Evolutionary conservation across 2,329 filamentous ascomycete species (phyloP).

Genomic region (Penicillium sp.): DNA sequence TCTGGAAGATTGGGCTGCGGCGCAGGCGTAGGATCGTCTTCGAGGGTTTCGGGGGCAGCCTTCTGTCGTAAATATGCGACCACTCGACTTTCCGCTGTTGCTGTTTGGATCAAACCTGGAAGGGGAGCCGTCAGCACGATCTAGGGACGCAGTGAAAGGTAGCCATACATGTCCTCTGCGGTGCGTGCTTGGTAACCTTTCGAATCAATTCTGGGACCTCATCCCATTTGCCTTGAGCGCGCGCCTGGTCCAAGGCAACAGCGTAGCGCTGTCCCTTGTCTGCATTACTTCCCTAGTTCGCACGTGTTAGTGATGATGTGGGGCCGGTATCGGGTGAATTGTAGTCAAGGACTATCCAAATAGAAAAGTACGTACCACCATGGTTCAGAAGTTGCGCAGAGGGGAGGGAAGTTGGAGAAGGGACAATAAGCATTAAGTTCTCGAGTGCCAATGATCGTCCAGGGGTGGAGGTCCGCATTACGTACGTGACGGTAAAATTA

Average conservation of each 20-base stretch:
- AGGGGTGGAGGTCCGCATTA: slow-evolving; percentile 18
- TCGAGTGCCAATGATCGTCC: slow-evolving; percentile 21
- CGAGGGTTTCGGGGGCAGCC: slow-evolving; percentile 22
- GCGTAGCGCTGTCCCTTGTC: slow-evolving; percentile 80
- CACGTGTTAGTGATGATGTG: slow-evolving; percentile 16
- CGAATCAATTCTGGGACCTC: slow-evolving; percentile 81
- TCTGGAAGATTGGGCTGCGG: slow-evolving; percentile 41
- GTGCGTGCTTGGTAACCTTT: slow-evolving; percentile 91
- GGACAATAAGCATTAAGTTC: slow-evolving; percentile 9
- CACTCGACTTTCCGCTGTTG: slow-evolving; percentile 63
- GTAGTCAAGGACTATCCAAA: not conserved
- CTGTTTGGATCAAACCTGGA: slow-evolving; percentile 63
- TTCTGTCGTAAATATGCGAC: slow-evolving; percentile 48
- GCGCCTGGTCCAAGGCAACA: slow-evolving; percentile 72
- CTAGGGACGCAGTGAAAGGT: slow-evolving; percentile 10
- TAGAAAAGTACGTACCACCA: slow-evolving; percentile 18
- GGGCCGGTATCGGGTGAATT: not conserved
- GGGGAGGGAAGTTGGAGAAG: slow-evolving; percentile 11
- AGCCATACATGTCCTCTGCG: slow-evolving; percentile 68
- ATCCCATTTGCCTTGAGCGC: slow-evolving; percentile 83
- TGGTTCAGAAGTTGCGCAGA: slow-evolving; percentile 16
- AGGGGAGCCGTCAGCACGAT: slow-evolving; percentile 15
- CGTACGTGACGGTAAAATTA: slow-evolving; percentile 26
- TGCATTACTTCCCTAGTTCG: slow-evolving; percentile 48
- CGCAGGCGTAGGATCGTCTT: slow-evolving; percentile 11